Evolutionary conservation across 768 basidiomycete genomes (phyloP), one percentile per base, ranked within the genome.

Genomic region (Punctularia strigosozonata): DNA sequence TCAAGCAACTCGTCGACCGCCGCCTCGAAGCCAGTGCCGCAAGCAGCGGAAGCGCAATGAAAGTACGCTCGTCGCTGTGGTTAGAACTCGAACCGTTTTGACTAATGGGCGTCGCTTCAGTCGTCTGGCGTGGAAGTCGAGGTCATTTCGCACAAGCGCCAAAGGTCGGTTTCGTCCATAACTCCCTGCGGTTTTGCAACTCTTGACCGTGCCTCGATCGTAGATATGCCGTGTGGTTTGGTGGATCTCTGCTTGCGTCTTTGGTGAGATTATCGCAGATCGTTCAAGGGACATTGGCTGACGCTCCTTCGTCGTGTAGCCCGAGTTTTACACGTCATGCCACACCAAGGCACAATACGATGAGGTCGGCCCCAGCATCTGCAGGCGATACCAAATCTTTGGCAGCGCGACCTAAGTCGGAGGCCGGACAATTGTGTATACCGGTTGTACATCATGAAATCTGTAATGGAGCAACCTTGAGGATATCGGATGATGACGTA

Each of bases 101-200:
- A 20, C 21, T 39, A 20, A 40, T 25, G 2, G 28, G 25, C 2
- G 38, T 12, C 6, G 18, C 14, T 25, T 4, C 39, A 95, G 88
- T 97, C 92, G 6, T 87, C 88, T 19, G 94, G 95, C 19, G 87
- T 98, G 17, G 94, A 97, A 38, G 92, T 98, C 45, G 92, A 99
- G 44, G 94, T 99, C 52, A 95, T 98, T 54, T 86, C 85, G 6
- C 95, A 99, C 72, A 97, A 97, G 65, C 81, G 89, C 42, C 94
- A 98, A 66, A 73, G 91, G 71, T 91, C 60, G 52, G 63, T 49
- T n/a, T 15, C 15, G 24, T 24, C 24, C 37, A 3, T 18, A 19
- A 39, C 15, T 18, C 20, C 24, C 31, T 22, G 51, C 33, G 53
- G 31, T 40, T 37, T 37, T 35, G 25, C 32, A 30, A 34, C 41